These are phyloP conservation scores for Babesia caballi DNA, from an alignment of 169 alveolate genomes.

Conservation along the genomic window DNA sequence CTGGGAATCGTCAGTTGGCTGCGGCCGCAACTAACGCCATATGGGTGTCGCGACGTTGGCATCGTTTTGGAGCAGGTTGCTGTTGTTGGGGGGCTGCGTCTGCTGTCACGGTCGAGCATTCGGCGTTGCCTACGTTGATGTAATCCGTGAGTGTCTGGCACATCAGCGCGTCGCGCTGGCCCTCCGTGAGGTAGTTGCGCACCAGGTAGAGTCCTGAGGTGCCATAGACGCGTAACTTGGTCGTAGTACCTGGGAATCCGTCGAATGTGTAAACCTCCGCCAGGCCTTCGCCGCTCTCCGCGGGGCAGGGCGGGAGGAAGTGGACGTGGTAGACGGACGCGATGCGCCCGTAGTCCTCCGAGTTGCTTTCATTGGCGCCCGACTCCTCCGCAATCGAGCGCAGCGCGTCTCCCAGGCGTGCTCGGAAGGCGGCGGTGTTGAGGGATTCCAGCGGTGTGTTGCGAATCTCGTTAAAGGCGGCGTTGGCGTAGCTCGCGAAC, in stretches of 20 bases:
- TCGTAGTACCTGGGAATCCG: conserved; percentile 50
- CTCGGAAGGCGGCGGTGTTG: conserved; percentile 38
- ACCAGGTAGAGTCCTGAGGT: conserved; percentile 37
- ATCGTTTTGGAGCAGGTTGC: conserved; percentile 40
- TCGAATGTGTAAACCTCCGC: conserved; percentile 51
- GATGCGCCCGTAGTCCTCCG: background rate
- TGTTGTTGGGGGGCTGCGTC: conserved; percentile 64
- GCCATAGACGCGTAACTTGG: background rate
- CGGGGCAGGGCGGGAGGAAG: conserved; percentile 7
- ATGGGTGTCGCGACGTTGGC: conserved; percentile 23
- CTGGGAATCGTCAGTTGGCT: background rate
- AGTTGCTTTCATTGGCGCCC: background rate
- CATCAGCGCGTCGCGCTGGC: conserved; percentile 22
- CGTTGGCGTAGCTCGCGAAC: conserved; percentile 26
- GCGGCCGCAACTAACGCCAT: conserved; percentile 28
- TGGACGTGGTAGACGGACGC: conserved; percentile 45
- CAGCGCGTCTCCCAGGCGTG: background rate
- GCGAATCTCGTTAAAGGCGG: conserved; percentile 40
- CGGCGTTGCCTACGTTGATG: conserved; percentile 41
- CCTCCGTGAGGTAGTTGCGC: conserved; percentile 43
- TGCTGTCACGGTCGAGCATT: background rate
- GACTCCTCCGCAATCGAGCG: background rate
- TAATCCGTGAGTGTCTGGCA: conserved; percentile 38
- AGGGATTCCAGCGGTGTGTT: conserved; percentile 57
- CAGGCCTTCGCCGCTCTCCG: background rate